Percentiles rank a stretch among this genome's conserved stretches.
Conservation (phyloP, 805 yeast species). For the Myxozyma lipomycoides region DNA sequence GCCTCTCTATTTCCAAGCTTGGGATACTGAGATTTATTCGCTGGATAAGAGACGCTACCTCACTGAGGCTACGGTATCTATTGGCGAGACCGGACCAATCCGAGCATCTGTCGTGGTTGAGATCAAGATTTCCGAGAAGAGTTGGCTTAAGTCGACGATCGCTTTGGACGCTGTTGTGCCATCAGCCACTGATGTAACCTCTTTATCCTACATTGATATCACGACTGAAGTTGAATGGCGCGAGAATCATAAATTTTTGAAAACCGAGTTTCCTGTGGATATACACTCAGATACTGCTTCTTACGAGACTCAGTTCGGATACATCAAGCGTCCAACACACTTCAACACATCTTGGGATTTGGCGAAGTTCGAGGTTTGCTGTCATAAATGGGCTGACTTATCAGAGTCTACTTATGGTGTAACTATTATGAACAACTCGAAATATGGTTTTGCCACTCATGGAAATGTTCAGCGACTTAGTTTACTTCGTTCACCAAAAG, state of each 20-base stretch:
- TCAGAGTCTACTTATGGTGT: conserved; percentile 87
- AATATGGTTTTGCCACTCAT: conserved; percentile 89
- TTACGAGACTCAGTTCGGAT: conserved; percentile 92
- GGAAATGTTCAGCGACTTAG: conserved; percentile 90
- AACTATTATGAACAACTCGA: conserved; percentile 72
- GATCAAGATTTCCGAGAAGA: conserved; percentile 54
- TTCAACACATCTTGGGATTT: conserved; percentile 94
- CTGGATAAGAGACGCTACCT: conserved; percentile 63
- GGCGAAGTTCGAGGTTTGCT: conserved; percentile 93
- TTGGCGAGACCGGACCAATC: conserved; percentile 51
- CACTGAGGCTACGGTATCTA: conserved; percentile 40
- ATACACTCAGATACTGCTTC: conserved; percentile 70
- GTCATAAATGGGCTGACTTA: conserved; percentile 89
- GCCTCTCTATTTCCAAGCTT: conserved; percentile 88
- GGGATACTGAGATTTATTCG: conserved; percentile 95
- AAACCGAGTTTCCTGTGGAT: conserved; percentile 92
- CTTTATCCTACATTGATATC: conserved; percentile 45
- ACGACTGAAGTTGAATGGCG: conserved; percentile 75
- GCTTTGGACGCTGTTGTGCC: conserved; percentile 55
- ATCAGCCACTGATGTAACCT: conserved; percentile 26
- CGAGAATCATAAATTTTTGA: conserved; percentile 80
- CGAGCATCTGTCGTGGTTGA: conserved; percentile 60
- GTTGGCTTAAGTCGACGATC: conserved; percentile 62
- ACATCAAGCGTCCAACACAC: conserved; percentile 89
- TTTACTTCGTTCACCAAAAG: conserved; percentile 82